Base-by-base conservation (phyloP, 805 yeast species). In the Metschnikowia lunata region DNA sequence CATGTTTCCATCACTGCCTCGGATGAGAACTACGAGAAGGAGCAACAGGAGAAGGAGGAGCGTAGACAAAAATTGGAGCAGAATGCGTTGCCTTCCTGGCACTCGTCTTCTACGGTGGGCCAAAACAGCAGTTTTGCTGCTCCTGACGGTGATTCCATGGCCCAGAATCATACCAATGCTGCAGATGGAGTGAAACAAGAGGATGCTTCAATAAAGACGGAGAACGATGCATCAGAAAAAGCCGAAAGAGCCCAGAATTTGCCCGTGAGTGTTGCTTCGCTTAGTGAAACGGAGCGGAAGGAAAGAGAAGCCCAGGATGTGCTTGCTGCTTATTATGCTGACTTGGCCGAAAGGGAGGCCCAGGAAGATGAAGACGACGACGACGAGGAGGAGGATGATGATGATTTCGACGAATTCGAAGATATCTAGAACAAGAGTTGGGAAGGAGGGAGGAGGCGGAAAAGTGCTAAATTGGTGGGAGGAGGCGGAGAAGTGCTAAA, bases 51-150 rank as follows among this genome's bases (percentile, higher is more conserved):
- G 54, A 71, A 78, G 59, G 84, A 85, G 62, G 81, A 72, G 70
- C 82, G 76, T 75, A 80, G 78, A 63, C 83, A 76, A 63, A 75
- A 79, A 52, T 74, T 90, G 63, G 83, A 85, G 59, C 97, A 91
- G 63, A 93, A 93, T 61, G 97, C 97, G 4, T 74, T 93, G 53
- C 99, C 99, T 7, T 83, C 93, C 27, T 93, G 99, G 99, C 96
- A 93, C 61, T 80, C 85, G 51, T 83, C 84, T 54, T 81, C 91
- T 59, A 90, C 99, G 0, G 91, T 91, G 52, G 96, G 96, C 37
- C 74, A 82, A 53, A 64, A 75, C 11, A 72, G 83, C 46, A 75
- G 70, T 50, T 56, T 80, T 46, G 83, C 31, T 7, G 48, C 26
- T 18, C 37, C 39, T 4, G 42, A 42, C 13, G 31, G 6, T 6